phyloP scores from a whole-genome alignment of 768 basidiomycete genomes.

The Gymnopilus junonius region DNA sequence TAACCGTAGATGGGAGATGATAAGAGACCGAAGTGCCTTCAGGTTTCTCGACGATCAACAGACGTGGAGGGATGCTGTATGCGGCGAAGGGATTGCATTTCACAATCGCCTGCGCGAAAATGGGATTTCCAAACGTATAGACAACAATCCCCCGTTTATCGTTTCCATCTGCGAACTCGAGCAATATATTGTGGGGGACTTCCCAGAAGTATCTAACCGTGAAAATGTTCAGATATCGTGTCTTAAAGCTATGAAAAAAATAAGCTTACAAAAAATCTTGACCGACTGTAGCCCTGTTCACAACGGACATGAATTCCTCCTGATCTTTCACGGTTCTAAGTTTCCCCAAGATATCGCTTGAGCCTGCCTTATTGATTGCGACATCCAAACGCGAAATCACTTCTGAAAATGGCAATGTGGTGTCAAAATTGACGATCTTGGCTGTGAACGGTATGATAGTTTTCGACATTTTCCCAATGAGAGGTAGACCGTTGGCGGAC shows the following conservation, averaged over 20 bases:
- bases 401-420: conserved; percentile 40
- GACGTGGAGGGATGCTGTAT: conserved; percentile 48
- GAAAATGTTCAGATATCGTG: not conserved
- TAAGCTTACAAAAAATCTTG: conserved; percentile 51
- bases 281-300: conserved; percentile 34
- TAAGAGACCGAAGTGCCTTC: conserved; percentile 42
- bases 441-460: conserved; percentile 39
- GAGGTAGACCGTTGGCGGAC: not conserved
- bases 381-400: conserved; percentile 49
- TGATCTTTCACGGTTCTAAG: conserved; percentile 32
- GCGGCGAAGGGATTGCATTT: conserved; percentile 43
- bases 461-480: conserved; percentile 17
- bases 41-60: conserved; percentile 46
- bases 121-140: conserved; percentile 57
- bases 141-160: conserved; percentile 35
- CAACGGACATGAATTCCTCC: conserved; percentile 39
- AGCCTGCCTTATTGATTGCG: conserved; percentile 43
- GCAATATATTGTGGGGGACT: conserved; percentile 39
- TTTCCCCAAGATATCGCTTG: conserved; percentile 27
- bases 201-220: conserved; percentile 45
- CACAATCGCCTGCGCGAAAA: conserved; percentile 50
- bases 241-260: not conserved
- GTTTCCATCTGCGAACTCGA: conserved; percentile 32
- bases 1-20: conserved; percentile 50
- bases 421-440: conserved; percentile 47